These are phyloP conservation scores for Globisporangium uncinulatum DNA, from an alignment of 352 stramenopile genomes.

Conservation along the genomic window DNA sequence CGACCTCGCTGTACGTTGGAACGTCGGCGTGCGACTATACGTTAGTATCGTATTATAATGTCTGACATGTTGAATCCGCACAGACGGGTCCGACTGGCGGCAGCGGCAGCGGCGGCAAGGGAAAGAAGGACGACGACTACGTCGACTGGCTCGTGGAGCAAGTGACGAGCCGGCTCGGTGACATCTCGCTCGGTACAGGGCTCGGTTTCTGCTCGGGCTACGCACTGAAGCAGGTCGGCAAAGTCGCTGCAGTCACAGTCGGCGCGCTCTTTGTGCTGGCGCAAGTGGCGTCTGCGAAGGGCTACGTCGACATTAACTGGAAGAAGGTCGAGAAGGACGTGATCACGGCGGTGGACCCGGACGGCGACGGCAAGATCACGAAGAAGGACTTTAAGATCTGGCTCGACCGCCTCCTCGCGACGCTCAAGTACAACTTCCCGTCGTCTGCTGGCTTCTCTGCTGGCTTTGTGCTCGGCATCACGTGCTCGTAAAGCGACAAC, in stretches of 20 bases:
- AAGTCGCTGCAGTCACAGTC: constrained; percentile 67
- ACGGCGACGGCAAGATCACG: constrained; percentile 84
- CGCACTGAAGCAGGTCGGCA: constrained; percentile 79
- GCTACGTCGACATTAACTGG: constrained; percentile 90
- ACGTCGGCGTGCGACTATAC: too few species aligned
- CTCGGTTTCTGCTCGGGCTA: constrained; percentile 84
- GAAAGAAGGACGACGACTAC: constrained; percentile 32
- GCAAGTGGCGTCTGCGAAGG: constrained; percentile 67
- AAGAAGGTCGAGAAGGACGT: constrained; percentile 86
- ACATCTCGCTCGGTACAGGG: constrained; percentile 61
- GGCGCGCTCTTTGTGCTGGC: constrained; percentile 74
- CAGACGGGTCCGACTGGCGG: constrained; percentile 23
- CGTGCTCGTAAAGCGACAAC: constrained; percentile 32
- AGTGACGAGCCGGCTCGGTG: constrained; percentile 49
- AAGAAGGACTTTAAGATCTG: constrained; percentile 76
- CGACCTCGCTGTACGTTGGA: constrained; percentile 20
- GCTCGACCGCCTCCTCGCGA: constrained; percentile 55
- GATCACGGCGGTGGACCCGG: constrained; percentile 70
- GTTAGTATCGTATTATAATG: too few species aligned
- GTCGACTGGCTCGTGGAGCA: constrained; percentile 64
- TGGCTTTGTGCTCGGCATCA: constrained; percentile 70
- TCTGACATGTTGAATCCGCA: too few species aligned
- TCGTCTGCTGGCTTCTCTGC: constrained; percentile 75
- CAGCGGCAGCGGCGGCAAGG: constrained; percentile 22
- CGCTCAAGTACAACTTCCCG: constrained; percentile 80